Percentiles rank a stretch among this genome's conserved stretches.
phyloP scores from a whole-genome alignment of 192 early-diverging fungal species.

The Dispira parvispora region DNA sequence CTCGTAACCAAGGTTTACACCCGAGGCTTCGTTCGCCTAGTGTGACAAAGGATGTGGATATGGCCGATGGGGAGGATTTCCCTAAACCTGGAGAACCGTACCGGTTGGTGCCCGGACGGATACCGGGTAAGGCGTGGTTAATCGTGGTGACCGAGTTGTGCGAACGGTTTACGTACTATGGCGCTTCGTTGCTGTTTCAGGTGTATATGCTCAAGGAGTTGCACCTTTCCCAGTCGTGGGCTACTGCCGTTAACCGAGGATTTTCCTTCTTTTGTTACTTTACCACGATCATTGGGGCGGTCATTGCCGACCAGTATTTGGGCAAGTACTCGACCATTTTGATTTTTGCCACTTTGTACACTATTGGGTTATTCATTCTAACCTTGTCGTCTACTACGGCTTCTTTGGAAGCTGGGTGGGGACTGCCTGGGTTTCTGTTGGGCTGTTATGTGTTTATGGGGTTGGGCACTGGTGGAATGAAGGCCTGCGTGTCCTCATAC shows the following conservation, averaged over 20 bases:
- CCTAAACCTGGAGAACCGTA: no score
- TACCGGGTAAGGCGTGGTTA: constrained; percentile 23
- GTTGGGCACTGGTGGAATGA: constrained; percentile 13
- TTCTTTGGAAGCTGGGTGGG: constrained; percentile 5
- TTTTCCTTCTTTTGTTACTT: constrained; percentile 45
- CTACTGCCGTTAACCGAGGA: constrained; percentile 36
- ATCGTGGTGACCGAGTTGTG: constrained; percentile 40
- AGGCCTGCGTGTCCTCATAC: constrained; percentile 14
- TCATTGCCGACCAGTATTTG: constrained; percentile 12
- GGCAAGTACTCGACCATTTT: constrained; percentile 16
- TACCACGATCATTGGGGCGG: constrained; percentile 23
- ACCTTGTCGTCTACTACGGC: constrained; percentile 13
- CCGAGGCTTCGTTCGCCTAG: no score
- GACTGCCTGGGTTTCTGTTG: constrained; percentile 11
- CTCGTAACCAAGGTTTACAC: no score
- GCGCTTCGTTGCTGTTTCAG: constrained; percentile 37
- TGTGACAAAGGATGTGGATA: no score
- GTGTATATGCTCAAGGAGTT: constrained; percentile 37
- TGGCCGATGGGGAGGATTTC: no score
- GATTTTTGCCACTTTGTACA: constrained; percentile 11
- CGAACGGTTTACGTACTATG: constrained; percentile 48
- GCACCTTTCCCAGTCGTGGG: constrained; percentile 29
- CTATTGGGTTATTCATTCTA: constrained; percentile 10
- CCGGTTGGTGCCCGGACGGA: constrained; percentile 9
- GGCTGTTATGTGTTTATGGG: constrained; percentile 9